phyloP scores from a whole-genome alignment of 306 rosid species.

The Crotalaria pallida region DNA sequence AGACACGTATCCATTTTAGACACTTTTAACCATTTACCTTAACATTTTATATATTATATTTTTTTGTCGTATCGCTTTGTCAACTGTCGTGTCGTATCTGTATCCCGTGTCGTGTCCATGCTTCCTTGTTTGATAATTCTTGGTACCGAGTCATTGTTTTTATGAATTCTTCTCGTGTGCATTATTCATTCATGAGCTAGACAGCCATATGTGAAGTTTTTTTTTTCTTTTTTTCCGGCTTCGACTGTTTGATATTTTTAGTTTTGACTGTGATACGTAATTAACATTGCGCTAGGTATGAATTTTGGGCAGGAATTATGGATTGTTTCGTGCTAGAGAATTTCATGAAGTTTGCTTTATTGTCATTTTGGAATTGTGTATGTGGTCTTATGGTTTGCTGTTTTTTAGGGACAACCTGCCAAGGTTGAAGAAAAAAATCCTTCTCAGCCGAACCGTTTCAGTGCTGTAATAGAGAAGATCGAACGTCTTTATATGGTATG shows the following conservation, averaged over 20 bases:
- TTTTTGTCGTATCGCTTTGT: too few relatives aligned
- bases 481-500: conserved; percentile 91
- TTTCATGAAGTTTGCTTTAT: not conserved
- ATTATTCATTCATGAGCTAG: conserved; percentile 2
- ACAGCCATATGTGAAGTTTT: not conserved
- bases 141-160: not conserved
- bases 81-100: too few relatives aligned
- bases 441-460: conserved; percentile 78
- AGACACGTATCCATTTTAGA: too few relatives aligned
- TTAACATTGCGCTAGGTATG: conserved; percentile 6
- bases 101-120: too few relatives aligned
- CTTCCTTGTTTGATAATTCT: too few relatives aligned
- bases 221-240: too few relatives aligned
- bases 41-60: too few relatives aligned
- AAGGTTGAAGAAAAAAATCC: conserved; percentile 64
- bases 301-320: not conserved
- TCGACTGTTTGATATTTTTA: conserved; percentile 13
- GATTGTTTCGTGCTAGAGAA: not conserved
- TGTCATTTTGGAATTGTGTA: not conserved
- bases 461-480: conserved; percentile 97
- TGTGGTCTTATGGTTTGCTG: conserved; percentile 3
- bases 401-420: conserved; percentile 52
- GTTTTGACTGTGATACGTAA: not conserved
- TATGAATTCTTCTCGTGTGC: not conserved
- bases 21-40: too few relatives aligned